A percentile compares a stretch with the other conserved stretches of the same genome.
phyloP scores from a whole-genome alignment of 257 asterid species.

The Nicotiana obtusifolia region DNA sequence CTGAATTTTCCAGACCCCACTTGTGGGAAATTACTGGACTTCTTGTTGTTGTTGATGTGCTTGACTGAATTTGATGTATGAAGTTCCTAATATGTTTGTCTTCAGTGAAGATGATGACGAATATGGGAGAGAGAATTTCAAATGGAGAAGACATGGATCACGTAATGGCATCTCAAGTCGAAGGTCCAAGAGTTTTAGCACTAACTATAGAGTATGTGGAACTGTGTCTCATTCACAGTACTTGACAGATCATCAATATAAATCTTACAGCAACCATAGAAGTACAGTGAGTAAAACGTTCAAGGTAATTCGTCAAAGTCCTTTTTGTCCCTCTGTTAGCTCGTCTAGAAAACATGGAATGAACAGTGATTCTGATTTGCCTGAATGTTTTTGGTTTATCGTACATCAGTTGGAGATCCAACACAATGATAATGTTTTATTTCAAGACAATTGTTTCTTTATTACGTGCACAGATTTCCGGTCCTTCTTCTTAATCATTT shows the following conservation, averaged over 20 bases:
- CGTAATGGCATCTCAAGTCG: constrained; percentile 18
- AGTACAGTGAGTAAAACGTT: constrained; percentile 31
- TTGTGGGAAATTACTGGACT: too few species aligned
- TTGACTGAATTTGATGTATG: not conserved
- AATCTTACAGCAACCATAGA: constrained; percentile 32
- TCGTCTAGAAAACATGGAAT: not conserved
- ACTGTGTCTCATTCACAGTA: constrained; percentile 30
- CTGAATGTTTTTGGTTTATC: not conserved
- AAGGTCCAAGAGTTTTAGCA: constrained; percentile 52
- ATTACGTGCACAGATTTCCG: not conserved
- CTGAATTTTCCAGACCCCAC: too few species aligned
- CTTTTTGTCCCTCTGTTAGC: not conserved
- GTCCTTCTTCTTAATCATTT: not conserved
- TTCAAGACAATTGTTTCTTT: not conserved
- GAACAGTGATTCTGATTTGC: not conserved
- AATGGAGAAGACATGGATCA: constrained; percentile 41
- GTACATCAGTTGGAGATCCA: not conserved
- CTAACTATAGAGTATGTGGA: constrained; percentile 41
- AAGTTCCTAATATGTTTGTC: not conserved
- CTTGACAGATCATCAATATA: constrained; percentile 34
- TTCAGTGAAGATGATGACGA: constrained; percentile 73
- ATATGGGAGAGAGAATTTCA: constrained; percentile 42
- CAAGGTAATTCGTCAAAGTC: constrained; percentile 38
- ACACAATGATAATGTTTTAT: not conserved
- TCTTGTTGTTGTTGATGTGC: not conserved